These are phyloP conservation scores for Senna tora DNA, from an alignment of 306 rosid genomes.

Conservation along the genomic window DNA sequence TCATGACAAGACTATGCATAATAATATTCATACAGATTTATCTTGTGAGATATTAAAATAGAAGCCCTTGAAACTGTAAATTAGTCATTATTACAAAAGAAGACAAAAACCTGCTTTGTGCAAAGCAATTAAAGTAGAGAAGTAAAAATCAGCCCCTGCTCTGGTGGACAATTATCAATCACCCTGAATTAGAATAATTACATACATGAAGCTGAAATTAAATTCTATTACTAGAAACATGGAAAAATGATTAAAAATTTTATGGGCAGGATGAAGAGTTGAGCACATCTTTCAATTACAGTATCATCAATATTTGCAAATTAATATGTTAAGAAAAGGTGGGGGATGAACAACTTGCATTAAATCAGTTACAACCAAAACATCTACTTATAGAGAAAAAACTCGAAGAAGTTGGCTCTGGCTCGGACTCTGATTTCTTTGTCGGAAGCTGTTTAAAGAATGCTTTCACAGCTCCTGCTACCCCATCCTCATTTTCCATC, in stretches of 20 bases:
- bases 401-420: slow-evolving; percentile 45
- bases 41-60: neutral
- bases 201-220: slow-evolving; percentile 21
- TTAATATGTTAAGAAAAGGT: neutral
- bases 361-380: slow-evolving; percentile 60
- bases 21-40: neutral
- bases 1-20: neutral
- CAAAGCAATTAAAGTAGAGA: neutral
- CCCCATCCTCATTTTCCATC: slow-evolving; percentile 80
- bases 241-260: neutral
- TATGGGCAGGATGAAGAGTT: neutral
- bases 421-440: slow-evolving; percentile 42
- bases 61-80: neutral
- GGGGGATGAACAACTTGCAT: neutral
- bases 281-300: neutral
- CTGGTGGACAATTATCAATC: slow-evolving; percentile 12
- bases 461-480: slow-evolving; percentile 74
- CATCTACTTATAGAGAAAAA: slow-evolving; percentile 54
- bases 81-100: neutral
- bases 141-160: slow-evolving; percentile 13
- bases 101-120: neutral
- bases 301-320: neutral
- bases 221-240: slow-evolving; percentile 17
- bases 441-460: slow-evolving; percentile 68
- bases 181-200: slow-evolving; percentile 29